Conservation (phyloP, 2,329 filamentous ascomycete species). For the Magnaporthiopsis rhizophila region DNA sequence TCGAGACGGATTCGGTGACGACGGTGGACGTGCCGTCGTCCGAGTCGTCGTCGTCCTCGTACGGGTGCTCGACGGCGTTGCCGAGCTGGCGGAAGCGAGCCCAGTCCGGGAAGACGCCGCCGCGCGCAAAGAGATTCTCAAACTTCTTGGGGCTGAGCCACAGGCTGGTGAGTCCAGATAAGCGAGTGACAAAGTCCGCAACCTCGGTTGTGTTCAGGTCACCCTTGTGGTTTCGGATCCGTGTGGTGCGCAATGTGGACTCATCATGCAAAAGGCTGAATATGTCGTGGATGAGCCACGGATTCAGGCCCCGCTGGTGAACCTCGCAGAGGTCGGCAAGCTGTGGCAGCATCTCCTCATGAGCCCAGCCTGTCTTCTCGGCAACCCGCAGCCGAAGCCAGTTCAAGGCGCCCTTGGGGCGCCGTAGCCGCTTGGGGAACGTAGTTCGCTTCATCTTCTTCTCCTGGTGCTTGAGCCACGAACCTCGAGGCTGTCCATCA, state of each 20-base stretch:
- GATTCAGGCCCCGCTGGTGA: conserved; percentile 13
- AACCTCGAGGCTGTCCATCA: neutral
- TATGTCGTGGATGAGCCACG: conserved; percentile 14
- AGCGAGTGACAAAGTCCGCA: conserved; percentile 15
- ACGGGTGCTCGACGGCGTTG: neutral
- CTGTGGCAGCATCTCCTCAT: neutral
- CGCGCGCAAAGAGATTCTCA: conserved; percentile 3
- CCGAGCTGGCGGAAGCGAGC: conserved; percentile 9
- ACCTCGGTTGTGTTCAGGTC: neutral
- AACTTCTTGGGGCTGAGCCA: conserved; percentile 12
- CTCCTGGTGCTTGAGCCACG: conserved; percentile 2
- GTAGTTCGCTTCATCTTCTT: conserved; percentile 1
- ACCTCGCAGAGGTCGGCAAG: conserved; percentile 2
- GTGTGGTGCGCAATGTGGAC: conserved; percentile 12
- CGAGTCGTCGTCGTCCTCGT: neutral
- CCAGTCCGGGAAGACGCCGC: neutral
- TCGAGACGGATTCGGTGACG: neutral
- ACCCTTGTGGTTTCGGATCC: conserved; percentile 10
- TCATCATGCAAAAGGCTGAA: conserved; percentile 26
- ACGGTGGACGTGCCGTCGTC: neutral
- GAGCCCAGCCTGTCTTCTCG: conserved; percentile 15
- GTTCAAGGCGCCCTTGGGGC: neutral
- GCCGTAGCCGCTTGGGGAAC: conserved; percentile 1
- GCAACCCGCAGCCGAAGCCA: conserved; percentile 22
- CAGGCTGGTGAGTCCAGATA: conserved; percentile 13